phyloP scores from a whole-genome alignment of 305 asterid genomes.

The Solanum aculeatissimum region DNA sequence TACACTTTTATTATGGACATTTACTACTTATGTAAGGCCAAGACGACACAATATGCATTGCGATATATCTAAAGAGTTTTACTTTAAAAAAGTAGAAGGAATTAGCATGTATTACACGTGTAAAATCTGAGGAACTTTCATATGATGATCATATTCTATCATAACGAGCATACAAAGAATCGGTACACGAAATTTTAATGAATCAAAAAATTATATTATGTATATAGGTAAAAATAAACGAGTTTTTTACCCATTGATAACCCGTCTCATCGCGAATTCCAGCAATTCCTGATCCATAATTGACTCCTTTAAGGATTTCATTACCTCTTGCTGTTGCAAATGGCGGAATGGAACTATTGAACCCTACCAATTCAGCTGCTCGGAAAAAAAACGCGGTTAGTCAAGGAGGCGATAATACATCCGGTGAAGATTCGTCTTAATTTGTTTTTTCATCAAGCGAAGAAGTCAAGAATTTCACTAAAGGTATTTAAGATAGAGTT shows the following conservation, averaged over 20 bases:
- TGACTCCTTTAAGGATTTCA: conserved; percentile 26
- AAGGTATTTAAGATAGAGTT: neutral
- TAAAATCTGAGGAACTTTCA: neutral
- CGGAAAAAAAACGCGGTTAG: neutral
- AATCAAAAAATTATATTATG: neutral
- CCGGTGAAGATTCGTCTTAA: neutral
- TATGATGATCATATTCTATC: neutral
- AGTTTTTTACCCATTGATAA: neutral
- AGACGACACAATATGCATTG: neutral
- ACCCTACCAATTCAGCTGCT: conserved; percentile 34
- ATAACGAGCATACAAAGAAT: neutral
- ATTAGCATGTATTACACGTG: neutral
- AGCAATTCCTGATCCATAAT: conserved; percentile 49
- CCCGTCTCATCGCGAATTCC: conserved; percentile 38
- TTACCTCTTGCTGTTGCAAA: neutral
- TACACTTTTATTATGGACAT: neutral
- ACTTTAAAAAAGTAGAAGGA: neutral
- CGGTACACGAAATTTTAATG: neutral
- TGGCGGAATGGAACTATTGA: conserved; percentile 18
- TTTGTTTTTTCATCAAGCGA: neutral
- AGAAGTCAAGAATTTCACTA: neutral
- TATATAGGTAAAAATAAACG: neutral
- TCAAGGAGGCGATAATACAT: neutral
- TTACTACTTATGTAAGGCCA: neutral
- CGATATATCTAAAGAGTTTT: neutral